These are phyloP conservation scores for Botryococcus braunii DNA, from an alignment of 163 green algal species.

Conservation along the genomic window DNA sequence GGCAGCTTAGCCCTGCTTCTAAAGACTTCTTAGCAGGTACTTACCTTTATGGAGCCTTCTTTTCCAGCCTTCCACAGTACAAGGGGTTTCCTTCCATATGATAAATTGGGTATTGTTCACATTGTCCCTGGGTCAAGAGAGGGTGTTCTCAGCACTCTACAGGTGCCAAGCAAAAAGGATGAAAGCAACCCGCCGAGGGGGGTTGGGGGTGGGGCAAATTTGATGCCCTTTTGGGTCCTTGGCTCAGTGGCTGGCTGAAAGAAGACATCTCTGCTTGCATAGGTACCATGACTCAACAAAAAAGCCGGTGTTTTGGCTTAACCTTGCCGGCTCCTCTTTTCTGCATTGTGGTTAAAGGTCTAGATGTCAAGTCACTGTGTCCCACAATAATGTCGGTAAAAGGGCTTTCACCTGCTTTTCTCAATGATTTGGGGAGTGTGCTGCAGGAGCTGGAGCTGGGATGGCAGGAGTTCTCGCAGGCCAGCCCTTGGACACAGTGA, in stretches of 20 bases:
- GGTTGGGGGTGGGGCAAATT: background rate
- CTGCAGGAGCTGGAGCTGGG: conserved; percentile 35
- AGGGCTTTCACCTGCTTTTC: background rate
- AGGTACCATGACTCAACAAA: background rate
- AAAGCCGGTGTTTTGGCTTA: background rate
- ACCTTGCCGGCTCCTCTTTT: background rate
- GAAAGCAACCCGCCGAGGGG: background rate
- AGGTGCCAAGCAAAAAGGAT: background rate
- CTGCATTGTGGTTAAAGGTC: background rate
- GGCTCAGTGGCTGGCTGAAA: too few species aligned
- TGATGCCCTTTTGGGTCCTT: background rate
- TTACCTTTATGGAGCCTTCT: background rate
- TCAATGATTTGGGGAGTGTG: too few species aligned
- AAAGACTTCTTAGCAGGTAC: conserved; percentile 20
- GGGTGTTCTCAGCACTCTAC: background rate
- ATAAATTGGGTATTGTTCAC: background rate
- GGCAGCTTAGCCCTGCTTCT: conserved; percentile 10
- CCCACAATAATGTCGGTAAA: background rate
- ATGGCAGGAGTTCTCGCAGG: conserved; percentile 46
- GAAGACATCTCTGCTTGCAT: too few species aligned
- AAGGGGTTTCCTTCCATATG: background rate
- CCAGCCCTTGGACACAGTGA: conserved; percentile 48
- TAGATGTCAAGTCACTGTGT: background rate
- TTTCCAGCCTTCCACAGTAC: background rate
- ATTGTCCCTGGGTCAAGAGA: background rate